These are phyloP conservation scores for Podospora tetraspora DNA, from an alignment of 495 filamentous ascomycete genomes.

Conservation along the genomic window DNA sequence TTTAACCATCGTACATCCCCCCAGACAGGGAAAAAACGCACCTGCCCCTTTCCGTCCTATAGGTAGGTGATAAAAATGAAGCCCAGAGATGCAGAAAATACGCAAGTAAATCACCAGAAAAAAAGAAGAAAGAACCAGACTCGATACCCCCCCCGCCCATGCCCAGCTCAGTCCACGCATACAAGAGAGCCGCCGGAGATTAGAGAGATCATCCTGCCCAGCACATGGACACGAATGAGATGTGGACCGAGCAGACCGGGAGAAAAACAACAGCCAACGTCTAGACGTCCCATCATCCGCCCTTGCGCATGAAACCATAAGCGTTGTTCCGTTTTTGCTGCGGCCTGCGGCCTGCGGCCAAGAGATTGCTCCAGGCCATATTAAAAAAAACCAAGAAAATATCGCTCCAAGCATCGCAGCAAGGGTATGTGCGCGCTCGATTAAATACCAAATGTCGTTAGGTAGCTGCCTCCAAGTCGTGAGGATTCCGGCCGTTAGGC, in stretches of 20 bases:
- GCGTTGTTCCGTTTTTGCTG: background rate
- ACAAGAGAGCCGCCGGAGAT: background rate
- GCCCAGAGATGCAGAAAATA: background rate
- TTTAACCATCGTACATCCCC: background rate
- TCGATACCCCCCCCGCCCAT: background rate
- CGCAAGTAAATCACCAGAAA: background rate
- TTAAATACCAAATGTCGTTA: constrained; percentile 11
- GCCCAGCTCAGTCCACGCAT: background rate
- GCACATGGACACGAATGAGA: background rate
- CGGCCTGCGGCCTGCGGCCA: no score
- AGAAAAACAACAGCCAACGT: constrained; percentile 7
- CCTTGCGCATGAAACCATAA: background rate
- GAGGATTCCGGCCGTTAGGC: constrained; percentile 10
- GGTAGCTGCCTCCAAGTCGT: constrained; percentile 3
- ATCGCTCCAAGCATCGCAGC: background rate
- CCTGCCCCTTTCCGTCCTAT: background rate
- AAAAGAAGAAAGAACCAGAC: background rate
- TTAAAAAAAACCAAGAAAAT: background rate
- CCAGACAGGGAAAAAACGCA: background rate
- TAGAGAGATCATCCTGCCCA: background rate
- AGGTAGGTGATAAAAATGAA: background rate
- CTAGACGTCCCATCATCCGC: background rate
- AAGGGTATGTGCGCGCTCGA: constrained; percentile 3
- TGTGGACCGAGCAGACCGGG: background rate
- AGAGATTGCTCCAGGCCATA: background rate